Evolutionary conservation across 345 rosid genomes (phyloP).

Genomic region (Rhodomyrtus tomentosa): DNA sequence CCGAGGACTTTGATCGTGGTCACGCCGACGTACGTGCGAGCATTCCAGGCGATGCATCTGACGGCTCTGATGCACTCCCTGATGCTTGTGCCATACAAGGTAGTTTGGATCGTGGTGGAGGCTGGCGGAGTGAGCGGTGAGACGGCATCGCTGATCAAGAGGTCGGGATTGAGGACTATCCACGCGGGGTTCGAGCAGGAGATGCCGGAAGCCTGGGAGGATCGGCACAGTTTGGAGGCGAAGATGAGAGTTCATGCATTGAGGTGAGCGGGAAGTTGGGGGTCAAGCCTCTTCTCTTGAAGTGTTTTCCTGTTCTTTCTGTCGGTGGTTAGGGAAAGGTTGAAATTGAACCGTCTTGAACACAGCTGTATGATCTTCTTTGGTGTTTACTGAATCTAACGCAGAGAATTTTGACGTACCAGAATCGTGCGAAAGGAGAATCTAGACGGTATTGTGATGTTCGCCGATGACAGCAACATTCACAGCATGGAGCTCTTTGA

Average conservation of each 20-base stretch:
- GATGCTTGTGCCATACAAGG: constrained; percentile 74
- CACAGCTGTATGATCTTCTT: background rate
- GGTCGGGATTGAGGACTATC: constrained; percentile 44
- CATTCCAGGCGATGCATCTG: constrained; percentile 82
- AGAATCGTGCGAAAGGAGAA: constrained; percentile 72
- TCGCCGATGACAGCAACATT: constrained; percentile 93
- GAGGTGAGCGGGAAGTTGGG: constrained; percentile 24
- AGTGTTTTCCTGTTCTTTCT: background rate
- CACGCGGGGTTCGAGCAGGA: constrained; percentile 50
- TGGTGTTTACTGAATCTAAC: background rate
- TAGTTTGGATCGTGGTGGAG: constrained; percentile 92
- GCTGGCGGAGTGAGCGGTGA: constrained; percentile 74
- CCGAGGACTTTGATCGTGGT: constrained; percentile 56
- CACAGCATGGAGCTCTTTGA: constrained; percentile 94
- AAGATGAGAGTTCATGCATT: constrained; percentile 78
- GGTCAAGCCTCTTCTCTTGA: background rate
- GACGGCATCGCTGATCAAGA: constrained; percentile 51
- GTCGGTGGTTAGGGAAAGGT: background rate
- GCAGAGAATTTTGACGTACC: constrained; percentile 6
- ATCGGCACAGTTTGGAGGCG: constrained; percentile 51
- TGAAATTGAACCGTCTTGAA: background rate
- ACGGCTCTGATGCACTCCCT: constrained; percentile 85
- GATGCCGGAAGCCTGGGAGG: constrained; percentile 79
- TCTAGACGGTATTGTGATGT: constrained; percentile 86
- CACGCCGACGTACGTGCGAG: constrained; percentile 86